Base-by-base conservation (phyloP, 1,284 basidiomycete genomes). In the Trichosporon asahii region DNA sequence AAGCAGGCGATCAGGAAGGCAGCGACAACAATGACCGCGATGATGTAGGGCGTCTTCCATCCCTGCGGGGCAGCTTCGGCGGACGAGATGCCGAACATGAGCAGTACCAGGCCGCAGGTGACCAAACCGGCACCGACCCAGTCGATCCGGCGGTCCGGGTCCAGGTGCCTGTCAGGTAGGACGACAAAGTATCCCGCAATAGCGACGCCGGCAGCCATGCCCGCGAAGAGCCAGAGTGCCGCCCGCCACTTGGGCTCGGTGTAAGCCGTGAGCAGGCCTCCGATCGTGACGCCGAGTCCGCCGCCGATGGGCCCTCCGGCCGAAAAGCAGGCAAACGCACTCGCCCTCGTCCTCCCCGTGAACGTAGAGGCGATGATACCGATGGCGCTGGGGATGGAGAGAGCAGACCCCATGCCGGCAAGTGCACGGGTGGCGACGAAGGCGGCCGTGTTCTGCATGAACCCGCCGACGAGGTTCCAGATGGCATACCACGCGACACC, bases 81-180 rank as follows among this genome's bases (percentile, higher is more conserved):
- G 76, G 93, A 89, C 61, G 90, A 89, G 1, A 96, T 86, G 0
- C 90, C 88, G 76, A 95, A 95, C 12, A 91, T 87, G 72, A 96
- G 86, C 2, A 95, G 85, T 0, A 92, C 89, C 14, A 95, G 85
- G 0, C 91, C 93, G 0, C 86, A 79, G 0, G 92, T 94, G 61
- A 93, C 86, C 35, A 95, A 82, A 21, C 88, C 83, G 0, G 90
- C 91, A 4, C 94, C 94, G 23, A 92, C 77, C 91, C 92, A 95
- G 78, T 97, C 94, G 0, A 96, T 85, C 0, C 90, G 86, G 27
- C 83, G 83, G 74, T 92, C 90, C 0, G 68, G 64, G 35, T 77
- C 78, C 5, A 78, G 76, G 7, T 79, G 74, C 3, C 72, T 71
- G 68, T 86, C 89, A 0, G 81, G 69, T 49, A 90, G 89, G 44